phyloP scores from a whole-genome alignment of 164 flowering plant species.

The Berberis vulgaris region DNA sequence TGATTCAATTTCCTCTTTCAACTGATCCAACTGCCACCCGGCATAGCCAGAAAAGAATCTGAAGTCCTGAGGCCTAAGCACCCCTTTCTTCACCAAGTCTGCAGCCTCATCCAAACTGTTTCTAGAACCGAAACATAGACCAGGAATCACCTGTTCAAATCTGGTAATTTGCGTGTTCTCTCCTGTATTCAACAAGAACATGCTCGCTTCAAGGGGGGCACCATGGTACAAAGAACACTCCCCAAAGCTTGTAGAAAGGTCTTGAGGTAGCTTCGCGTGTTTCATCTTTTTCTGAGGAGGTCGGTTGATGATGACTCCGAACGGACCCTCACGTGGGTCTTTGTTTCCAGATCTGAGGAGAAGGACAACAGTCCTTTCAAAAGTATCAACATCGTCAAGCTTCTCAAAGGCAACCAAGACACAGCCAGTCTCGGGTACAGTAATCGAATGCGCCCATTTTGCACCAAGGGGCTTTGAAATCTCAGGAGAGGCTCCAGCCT shows the following conservation, averaged over 20 bases:
- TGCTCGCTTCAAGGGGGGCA: constrained; percentile 87
- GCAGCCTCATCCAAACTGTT: constrained; percentile 73
- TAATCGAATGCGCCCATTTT: constrained; percentile 97
- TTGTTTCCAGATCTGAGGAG: constrained; percentile 74
- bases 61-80: constrained; percentile 64
- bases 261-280: constrained; percentile 66
- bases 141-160: constrained; percentile 85
- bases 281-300: constrained; percentile 78
- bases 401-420: constrained; percentile 89
- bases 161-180: constrained; percentile 36
- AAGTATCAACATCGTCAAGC: constrained; percentile 70
- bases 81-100: constrained; percentile 58
- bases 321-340: constrained; percentile 78
- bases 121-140: constrained; percentile 67
- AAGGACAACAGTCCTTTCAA: constrained; percentile 45
- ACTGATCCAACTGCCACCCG: constrained; percentile 87
- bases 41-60: constrained; percentile 91
- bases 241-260: constrained; percentile 69
- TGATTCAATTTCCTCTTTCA: constrained; percentile 77
- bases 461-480: constrained; percentile 44
- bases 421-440: constrained; percentile 81
- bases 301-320: constrained; percentile 79
- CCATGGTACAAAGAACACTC: constrained; percentile 83
- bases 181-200: constrained; percentile 53
- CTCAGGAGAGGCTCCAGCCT: constrained; percentile 23